Conservation (phyloP, 2,329 filamentous ascomycete genomes). For the Colletotrichum tamarilloi region DNA sequence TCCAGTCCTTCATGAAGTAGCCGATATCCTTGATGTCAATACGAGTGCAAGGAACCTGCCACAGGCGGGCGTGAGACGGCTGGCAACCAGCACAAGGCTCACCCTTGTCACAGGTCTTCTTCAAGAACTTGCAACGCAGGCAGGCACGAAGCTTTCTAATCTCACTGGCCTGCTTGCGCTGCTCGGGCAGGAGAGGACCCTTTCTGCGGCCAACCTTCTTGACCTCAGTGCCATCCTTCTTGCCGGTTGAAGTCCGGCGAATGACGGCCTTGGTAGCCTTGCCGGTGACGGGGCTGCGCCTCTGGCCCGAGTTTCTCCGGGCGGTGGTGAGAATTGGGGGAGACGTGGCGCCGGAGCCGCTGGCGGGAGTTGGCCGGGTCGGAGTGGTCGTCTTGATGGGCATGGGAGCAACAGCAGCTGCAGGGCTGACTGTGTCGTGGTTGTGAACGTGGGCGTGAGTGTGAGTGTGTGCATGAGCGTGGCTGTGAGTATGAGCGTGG, state of each 20-base stretch:
- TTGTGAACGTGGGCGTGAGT: slow-evolving; percentile 50
- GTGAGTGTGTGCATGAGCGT: slow-evolving; percentile 50
- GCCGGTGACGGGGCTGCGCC: slow-evolving; percentile 77
- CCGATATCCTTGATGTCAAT: slow-evolving; percentile 99
- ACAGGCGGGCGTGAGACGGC: slow-evolving; percentile 92
- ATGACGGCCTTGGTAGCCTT: slow-evolving; percentile 89
- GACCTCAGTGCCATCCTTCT: slow-evolving; percentile 82
- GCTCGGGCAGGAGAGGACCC: slow-evolving; percentile 90
- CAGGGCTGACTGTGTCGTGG: slow-evolving; percentile 70
- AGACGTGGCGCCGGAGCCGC: slow-evolving; percentile 69
- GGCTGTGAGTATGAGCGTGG: slow-evolving; percentile 50
- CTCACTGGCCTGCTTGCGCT: slow-evolving; percentile 95
- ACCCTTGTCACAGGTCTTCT: slow-evolving; percentile 98
- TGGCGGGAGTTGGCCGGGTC: slow-evolving; percentile 69
- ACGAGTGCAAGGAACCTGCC: slow-evolving; percentile 97
- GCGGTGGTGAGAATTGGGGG: slow-evolving; percentile 70
- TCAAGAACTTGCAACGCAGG: slow-evolving; percentile 96
- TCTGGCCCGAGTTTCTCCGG: slow-evolving; percentile 76
- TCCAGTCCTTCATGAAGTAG: slow-evolving; percentile 99
- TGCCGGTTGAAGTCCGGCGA: slow-evolving; percentile 80
- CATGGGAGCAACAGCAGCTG: slow-evolving; percentile 75
- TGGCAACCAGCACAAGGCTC: slow-evolving; percentile 96
- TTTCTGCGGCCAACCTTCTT: slow-evolving; percentile 94
- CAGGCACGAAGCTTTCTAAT: slow-evolving; percentile 95
- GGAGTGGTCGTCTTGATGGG: slow-evolving; percentile 73